Evolutionary conservation across 176 grass and related monocot genomes (phyloP).

Genomic region (Oryza rufipogon): DNA sequence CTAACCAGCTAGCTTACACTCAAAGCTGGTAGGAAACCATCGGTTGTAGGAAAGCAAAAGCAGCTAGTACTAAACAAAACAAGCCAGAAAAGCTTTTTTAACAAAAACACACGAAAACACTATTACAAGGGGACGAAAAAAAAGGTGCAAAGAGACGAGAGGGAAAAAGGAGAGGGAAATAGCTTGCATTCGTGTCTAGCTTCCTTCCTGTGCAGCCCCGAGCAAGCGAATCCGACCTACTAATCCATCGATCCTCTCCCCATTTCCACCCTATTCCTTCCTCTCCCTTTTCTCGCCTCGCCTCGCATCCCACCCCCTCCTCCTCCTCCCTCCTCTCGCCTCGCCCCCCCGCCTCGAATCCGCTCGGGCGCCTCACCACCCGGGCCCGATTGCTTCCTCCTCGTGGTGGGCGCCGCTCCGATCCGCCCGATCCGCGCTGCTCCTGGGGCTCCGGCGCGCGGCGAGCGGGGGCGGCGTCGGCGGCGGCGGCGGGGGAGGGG

Average conservation of each 20-base stretch:
- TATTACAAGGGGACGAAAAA: slow-evolving; percentile 20
- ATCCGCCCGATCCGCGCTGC: slow-evolving; percentile 75
- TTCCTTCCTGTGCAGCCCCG: slow-evolving; percentile 38
- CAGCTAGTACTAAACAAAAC: background rate
- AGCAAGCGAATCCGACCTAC: slow-evolving; percentile 53
- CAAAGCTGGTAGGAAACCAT: background rate
- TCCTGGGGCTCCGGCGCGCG: slow-evolving; percentile 50
- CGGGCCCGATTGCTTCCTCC: slow-evolving; percentile 52
- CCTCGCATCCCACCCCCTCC: background rate
- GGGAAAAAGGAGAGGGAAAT: slow-evolving; percentile 26
- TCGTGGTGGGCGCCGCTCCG: slow-evolving; percentile 68
- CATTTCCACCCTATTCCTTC: slow-evolving; percentile 26
- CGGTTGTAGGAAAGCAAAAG: background rate
- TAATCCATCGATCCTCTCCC: slow-evolving; percentile 15
- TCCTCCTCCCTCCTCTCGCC: background rate
- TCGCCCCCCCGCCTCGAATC: slow-evolving; percentile 19
- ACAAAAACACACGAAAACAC: slow-evolving; percentile 9
- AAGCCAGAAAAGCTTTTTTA: background rate
- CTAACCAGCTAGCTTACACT: background rate
- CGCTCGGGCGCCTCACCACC: slow-evolving; percentile 35
- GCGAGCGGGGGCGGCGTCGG: slow-evolving; percentile 31
- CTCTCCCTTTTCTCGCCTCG: background rate
- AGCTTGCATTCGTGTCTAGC: slow-evolving; percentile 41
- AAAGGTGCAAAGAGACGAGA: slow-evolving; percentile 13
- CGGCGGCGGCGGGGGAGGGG: background rate